phyloP scores from a whole-genome alignment of 169 alveolate species.

The Theileria parva region DNA sequence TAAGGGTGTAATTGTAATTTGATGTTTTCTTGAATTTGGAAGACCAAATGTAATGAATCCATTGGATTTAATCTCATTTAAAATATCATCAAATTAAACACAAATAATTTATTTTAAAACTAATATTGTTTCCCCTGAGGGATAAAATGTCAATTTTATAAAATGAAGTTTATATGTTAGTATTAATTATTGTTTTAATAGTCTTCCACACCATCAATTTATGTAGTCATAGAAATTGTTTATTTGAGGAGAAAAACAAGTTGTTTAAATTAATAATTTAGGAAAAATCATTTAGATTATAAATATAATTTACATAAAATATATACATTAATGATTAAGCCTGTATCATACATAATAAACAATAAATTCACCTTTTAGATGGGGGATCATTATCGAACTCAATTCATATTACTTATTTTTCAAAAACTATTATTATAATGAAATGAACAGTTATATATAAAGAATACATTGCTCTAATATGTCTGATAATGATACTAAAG shows the following conservation, averaged over 20 bases:
- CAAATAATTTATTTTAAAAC: neutral
- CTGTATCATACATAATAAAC: neutral
- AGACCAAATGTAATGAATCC: no score
- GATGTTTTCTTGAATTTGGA: neutral
- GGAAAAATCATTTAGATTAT: neutral
- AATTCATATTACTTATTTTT: neutral
- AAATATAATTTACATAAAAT: neutral
- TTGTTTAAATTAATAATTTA: no score
- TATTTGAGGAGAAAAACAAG: neutral
- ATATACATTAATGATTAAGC: neutral
- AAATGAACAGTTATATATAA: neutral
- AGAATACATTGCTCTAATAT: neutral
- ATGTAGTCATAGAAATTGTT: neutral
- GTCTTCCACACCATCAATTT: neutral
- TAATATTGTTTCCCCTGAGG: neutral
- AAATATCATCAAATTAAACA: neutral
- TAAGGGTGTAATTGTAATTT: neutral
- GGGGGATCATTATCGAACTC: neutral
- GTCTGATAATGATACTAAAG: slow-evolving; percentile 1
- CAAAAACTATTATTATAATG: neutral
- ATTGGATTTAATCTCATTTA: neutral
- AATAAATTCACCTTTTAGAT: neutral
- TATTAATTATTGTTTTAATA: neutral
- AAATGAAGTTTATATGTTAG: neutral
- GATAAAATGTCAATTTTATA: neutral